Evolutionary conservation across 2,329 filamentous ascomycete genomes (phyloP).

Genomic region (Cytospora paraplurivora): DNA sequence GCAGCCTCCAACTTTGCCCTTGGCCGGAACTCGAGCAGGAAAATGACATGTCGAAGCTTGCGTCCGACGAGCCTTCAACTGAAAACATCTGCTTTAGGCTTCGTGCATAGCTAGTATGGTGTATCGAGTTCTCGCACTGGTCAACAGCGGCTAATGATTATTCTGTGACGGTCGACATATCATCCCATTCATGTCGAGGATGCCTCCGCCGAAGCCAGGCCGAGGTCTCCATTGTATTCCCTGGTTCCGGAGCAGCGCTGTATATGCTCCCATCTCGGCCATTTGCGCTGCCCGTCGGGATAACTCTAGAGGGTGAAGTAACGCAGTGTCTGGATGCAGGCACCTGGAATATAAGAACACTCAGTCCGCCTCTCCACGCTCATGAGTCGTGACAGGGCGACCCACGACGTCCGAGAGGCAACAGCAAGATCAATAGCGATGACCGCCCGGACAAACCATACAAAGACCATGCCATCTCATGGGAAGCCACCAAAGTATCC

Average conservation of each 20-base stretch:
- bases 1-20: background rate
- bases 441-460: background rate
- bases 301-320: background rate
- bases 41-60: constrained; percentile 5
- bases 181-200: constrained; percentile 6
- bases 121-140: constrained; percentile 6
- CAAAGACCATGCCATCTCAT: background rate
- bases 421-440: background rate
- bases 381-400: background rate
- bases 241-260: too few species aligned
- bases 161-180: constrained; percentile 8
- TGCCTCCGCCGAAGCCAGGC: constrained; percentile 4
- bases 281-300: background rate
- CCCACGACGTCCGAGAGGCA: background rate
- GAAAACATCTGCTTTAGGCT: constrained; percentile 4
- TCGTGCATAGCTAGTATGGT: constrained; percentile 12
- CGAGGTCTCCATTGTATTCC: too few species aligned
- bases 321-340: background rate
- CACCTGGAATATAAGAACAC: background rate
- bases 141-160: constrained; percentile 4
- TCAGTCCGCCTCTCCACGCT: background rate
- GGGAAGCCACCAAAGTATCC: background rate
- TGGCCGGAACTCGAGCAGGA: background rate
- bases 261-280: background rate
- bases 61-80: background rate